Evolutionary conservation across 805 yeast species (phyloP).

Genomic region (Ascoidea rubescens): DNA sequence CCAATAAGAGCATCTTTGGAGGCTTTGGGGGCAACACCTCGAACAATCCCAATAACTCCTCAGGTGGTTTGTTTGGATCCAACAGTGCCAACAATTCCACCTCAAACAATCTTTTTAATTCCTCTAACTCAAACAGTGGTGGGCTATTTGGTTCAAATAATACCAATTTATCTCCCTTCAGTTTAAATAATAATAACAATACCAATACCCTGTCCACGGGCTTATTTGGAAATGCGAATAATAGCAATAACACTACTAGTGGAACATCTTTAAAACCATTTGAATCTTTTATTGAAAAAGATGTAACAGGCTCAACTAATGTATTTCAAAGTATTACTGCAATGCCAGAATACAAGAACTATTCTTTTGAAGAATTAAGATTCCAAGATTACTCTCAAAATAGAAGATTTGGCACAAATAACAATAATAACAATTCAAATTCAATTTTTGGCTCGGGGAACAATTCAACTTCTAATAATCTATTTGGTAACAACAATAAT

Average conservation of each 20-base stretch:
- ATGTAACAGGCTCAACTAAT: conserved; percentile 38
- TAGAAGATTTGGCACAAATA: conserved; percentile 43
- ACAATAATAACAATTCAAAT: conserved; percentile 10
- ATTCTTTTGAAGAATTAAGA: conserved; percentile 79
- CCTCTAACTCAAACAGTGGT: too few relatives aligned
- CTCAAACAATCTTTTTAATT: too few relatives aligned
- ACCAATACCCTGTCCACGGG: conserved; percentile 13
- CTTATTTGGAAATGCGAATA: conserved; percentile 12
- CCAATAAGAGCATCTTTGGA: not conserved
- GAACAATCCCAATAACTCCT: too few relatives aligned
- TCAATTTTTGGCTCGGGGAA: conserved; percentile 12
- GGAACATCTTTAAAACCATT: conserved; percentile 70
- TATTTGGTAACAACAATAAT: conserved; percentile 18
- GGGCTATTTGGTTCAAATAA: too few relatives aligned
- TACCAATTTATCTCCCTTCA: conserved; percentile 15
- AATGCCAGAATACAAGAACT: conserved; percentile 83
- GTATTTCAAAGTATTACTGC: conserved; percentile 62
- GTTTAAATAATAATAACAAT: conserved; percentile 8
- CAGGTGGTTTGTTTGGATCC: too few relatives aligned
- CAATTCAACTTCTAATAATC: conserved; percentile 15
- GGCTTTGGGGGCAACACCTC: too few relatives aligned
- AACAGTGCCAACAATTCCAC: too few relatives aligned
- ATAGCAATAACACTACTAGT: conserved; percentile 21
- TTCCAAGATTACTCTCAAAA: conserved; percentile 73
- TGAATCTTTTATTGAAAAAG: conserved; percentile 59